These are phyloP conservation scores for Dactylorhiza incarnata DNA, from an alignment of 106 monocot genomes.

Conservation along the genomic window DNA sequence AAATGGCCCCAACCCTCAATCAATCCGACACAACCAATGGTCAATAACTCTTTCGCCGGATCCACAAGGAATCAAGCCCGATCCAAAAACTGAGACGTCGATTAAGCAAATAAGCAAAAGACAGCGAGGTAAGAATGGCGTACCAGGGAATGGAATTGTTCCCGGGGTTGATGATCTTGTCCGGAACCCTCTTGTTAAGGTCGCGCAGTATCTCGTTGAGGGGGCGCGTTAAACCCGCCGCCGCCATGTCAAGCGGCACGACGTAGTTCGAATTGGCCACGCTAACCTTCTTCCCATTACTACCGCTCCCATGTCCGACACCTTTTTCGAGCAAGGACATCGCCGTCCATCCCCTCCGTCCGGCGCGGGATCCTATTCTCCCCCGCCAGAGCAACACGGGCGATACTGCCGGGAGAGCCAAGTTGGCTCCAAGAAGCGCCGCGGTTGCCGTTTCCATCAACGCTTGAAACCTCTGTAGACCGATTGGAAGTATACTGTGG, in stretches of 20 bases:
- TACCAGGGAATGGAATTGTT: slow-evolving; percentile 82
- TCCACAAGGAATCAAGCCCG: not conserved
- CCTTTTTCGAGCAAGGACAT: not conserved
- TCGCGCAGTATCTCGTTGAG: slow-evolving; percentile 80
- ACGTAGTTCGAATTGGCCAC: slow-evolving; percentile 69
- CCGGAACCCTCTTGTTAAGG: slow-evolving; percentile 88
- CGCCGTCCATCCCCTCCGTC: not conserved
- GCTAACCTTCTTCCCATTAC: slow-evolving; percentile 15
- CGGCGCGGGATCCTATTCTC: not conserved
- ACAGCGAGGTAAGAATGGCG: not conserved
- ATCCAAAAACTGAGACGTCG: not conserved
- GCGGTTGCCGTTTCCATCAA: slow-evolving; percentile 4
- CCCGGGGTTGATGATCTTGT: slow-evolving; percentile 46
- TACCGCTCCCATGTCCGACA: not conserved
- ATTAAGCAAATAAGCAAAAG: not conserved
- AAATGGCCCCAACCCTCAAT: not conserved
- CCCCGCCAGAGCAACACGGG: not conserved
- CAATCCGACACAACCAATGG: not conserved
- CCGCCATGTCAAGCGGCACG: slow-evolving; percentile 66
- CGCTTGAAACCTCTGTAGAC: not conserved
- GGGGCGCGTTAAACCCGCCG: slow-evolving; percentile 45
- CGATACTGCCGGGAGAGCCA: not conserved
- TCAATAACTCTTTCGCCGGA: not conserved
- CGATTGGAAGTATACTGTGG: not conserved
- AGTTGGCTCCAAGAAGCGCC: not conserved